Conservation (phyloP, 164 flowering plant species). For the Santalum album region DNA sequence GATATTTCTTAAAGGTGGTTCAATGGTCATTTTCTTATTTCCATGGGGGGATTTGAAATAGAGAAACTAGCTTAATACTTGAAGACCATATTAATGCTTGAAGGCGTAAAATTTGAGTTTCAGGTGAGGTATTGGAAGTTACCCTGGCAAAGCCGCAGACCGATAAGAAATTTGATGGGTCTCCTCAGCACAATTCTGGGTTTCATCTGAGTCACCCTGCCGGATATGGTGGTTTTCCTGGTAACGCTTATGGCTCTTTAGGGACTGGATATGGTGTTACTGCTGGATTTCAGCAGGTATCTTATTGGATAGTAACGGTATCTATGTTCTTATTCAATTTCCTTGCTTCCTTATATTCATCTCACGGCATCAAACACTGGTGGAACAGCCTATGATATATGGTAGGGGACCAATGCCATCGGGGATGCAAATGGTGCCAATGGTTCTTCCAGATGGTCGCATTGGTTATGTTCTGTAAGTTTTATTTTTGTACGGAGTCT, state of each 20-base stretch:
- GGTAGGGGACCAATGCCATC: conserved; percentile 95
- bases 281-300: conserved; percentile 65
- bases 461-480: conserved; percentile 99
- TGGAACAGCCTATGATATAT: conserved; percentile 80
- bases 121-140: conserved; percentile 81
- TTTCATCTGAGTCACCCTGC: conserved; percentile 29
- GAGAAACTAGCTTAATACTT: too few species aligned
- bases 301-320: background rate
- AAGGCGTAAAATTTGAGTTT: too few species aligned
- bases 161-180: conserved; percentile 59
- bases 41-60: too few species aligned
- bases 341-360: background rate
- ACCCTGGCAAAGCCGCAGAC: conserved; percentile 89
- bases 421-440: conserved; percentile 98
- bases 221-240: conserved; percentile 55
- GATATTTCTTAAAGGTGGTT: too few species aligned
- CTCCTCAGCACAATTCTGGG: conserved; percentile 32
- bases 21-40: too few species aligned
- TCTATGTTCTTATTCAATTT: background rate
- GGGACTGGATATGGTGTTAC: conserved; percentile 54
- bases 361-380: conserved; percentile 2
- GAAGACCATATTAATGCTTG: too few species aligned
- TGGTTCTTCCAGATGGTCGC: conserved; percentile 99
- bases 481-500: too few species aligned
- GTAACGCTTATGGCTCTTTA: conserved; percentile 58